These are phyloP conservation scores for Pseudopyricularia javanii DNA, from an alignment of 2,329 filamentous ascomycete species.

Conservation along the genomic window DNA sequence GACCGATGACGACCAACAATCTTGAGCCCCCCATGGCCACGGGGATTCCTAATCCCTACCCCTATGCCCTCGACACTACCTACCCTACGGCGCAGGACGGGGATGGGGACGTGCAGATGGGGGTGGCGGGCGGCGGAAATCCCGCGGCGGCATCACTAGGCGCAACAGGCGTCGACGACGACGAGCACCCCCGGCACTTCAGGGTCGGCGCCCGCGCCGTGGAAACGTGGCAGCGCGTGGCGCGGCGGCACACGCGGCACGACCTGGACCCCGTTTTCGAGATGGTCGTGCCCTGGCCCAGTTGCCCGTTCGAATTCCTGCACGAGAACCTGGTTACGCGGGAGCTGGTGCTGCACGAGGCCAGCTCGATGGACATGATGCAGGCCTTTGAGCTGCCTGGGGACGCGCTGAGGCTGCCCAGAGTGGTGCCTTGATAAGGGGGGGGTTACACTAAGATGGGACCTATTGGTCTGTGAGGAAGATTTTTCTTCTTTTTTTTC, in stretches of 20 bases:
- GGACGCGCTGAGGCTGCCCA: neutral
- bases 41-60: no score
- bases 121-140: neutral
- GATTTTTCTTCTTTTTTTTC: no score
- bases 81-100: neutral
- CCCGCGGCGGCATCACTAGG: neutral
- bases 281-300: neutral
- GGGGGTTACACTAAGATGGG: no score
- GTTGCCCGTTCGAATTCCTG: neutral
- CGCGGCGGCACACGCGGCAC: conserved; percentile 1
- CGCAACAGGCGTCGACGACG: neutral
- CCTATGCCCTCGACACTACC: neutral
- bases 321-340: conserved; percentile 1
- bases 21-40: no score
- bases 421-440: no score
- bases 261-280: conserved; percentile 1
- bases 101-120: neutral
- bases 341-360: conserved; percentile 1
- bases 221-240: conserved; percentile 1
- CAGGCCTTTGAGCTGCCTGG: neutral
- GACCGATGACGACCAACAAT: neutral
- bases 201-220: neutral
- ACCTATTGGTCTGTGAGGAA: no score
- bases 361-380: conserved; percentile 1
- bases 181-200: conserved; percentile 2